These are phyloP conservation scores for Miamiensis avidus DNA, from an alignment of 169 alveolate genomes.

Conservation along the genomic window DNA sequence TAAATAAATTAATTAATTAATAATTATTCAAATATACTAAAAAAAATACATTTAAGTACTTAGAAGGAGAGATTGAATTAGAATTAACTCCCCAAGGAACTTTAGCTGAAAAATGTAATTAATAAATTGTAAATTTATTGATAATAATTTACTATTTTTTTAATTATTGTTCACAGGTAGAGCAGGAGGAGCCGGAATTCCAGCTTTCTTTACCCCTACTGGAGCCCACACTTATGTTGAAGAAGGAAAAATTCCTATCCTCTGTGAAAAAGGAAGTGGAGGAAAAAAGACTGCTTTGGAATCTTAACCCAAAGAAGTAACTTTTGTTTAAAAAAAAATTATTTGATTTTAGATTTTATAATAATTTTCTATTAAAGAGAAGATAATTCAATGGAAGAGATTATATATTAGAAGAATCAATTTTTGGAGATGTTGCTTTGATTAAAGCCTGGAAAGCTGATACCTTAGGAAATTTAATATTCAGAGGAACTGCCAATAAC, in stretches of 20 bases:
- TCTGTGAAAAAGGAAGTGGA: slow-evolving; percentile 18
- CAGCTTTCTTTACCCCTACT: slow-evolving; percentile 77
- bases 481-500: slow-evolving; percentile 65
- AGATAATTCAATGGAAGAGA: slow-evolving; percentile 56
- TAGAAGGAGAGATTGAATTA: slow-evolving; percentile 72
- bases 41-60: slow-evolving; percentile 27
- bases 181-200: slow-evolving; percentile 85
- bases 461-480: slow-evolving; percentile 63
- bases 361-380: neutral
- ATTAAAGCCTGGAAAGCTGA: slow-evolving; percentile 74
- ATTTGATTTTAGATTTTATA: neutral
- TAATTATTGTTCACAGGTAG: slow-evolving; percentile 22
- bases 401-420: slow-evolving; percentile 61
- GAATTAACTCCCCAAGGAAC: slow-evolving; percentile 78
- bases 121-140: no score
- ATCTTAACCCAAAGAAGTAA: slow-evolving; percentile 58
- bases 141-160: no score
- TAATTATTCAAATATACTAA: slow-evolving; percentile 34
- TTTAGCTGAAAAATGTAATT: slow-evolving; percentile 59
- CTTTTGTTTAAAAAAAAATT: no score
- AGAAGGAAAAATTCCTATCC: slow-evolving; percentile 61
- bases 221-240: slow-evolving; percentile 72
- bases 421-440: slow-evolving; percentile 60
- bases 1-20: neutral
- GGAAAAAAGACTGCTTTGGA: slow-evolving; percentile 41